Evolutionary conservation across 1,139 yeast genomes (phyloP).

Genomic region (Suhomyces coccinellae): DNA sequence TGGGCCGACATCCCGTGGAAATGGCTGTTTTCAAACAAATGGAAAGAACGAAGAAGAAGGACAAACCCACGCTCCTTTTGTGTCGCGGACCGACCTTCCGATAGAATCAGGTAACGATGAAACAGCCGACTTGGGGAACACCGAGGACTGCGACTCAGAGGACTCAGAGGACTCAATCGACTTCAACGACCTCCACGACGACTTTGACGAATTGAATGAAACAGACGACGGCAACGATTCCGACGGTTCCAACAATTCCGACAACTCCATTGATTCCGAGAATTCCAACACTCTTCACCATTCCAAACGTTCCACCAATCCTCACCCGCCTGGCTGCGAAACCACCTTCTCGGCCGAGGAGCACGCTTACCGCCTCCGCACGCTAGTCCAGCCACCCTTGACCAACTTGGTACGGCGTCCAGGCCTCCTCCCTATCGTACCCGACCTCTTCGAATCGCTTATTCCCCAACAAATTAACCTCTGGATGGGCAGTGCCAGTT

Average conservation of each 20-base stretch:
- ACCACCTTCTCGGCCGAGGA: too few species aligned
- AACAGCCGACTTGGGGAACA: slow-evolving; percentile 1
- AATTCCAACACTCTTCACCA: too few species aligned
- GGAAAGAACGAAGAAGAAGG: neutral
- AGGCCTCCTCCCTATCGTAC: slow-evolving; percentile 39
- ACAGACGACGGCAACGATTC: too few species aligned
- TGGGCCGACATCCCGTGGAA: too few species aligned
- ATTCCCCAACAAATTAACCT: slow-evolving; percentile 71
- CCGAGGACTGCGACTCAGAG: slow-evolving; percentile 1
- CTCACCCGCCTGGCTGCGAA: too few species aligned
- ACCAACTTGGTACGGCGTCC: slow-evolving; percentile 35
- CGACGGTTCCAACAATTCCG: too few species aligned
- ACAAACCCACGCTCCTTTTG: neutral
- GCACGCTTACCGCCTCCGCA: slow-evolving; percentile 28
- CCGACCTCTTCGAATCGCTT: slow-evolving; percentile 40
- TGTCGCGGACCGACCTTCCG: neutral
- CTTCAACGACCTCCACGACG: slow-evolving; percentile 49
- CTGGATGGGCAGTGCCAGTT: slow-evolving; percentile 55
- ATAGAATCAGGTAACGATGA: slow-evolving; percentile 1
- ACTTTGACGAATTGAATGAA: slow-evolving; percentile 30
- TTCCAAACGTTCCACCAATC: too few species aligned
- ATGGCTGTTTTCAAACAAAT: too few species aligned
- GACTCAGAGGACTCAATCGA: slow-evolving; percentile 34
- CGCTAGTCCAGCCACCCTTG: slow-evolving; percentile 64
- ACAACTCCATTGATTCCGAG: too few species aligned